Base-by-base conservation (phyloP, 75 land plant genomes). In the Azolla pinnata region DNA sequence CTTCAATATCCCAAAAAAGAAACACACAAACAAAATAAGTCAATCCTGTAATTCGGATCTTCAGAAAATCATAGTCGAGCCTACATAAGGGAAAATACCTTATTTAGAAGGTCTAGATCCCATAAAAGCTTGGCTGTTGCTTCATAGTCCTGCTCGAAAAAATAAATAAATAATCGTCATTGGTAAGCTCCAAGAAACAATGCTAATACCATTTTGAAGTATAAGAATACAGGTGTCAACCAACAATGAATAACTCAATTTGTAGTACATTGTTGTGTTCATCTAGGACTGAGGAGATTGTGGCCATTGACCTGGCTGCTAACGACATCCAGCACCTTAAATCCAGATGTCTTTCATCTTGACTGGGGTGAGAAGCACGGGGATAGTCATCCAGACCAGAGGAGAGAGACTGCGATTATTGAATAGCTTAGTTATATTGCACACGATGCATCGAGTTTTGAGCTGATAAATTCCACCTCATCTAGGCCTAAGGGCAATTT, bases 311-410 rank as follows among this genome's bases (percentile, higher is more conserved):
- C 66, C 78, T 67, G 33, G 97, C 76, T 49, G 99, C 97, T 64
- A 95, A 78, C 56, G 75, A 81, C 92, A 95, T 90, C 99, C 99
- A 95, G 35, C 99, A 95, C 57, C 97, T 81, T 20, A 95, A 75
- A 62, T 95, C 99, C 58, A 95, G 60, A 68, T 95, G 99, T 27
- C 88, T 83, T 59, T 95, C 99, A 59, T 90, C 86, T 40, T 77
- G 81, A 76, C 56, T 80, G 9, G 99, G 99, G 67, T 95, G 99
- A 29, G 99, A 95, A 58, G 99, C 97, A 44, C 99, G 91, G 53
- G 99, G 99, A 77, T 95, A 95, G 54, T 95, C 99, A 72, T 95
- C 99, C 65, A 95, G 58, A 18, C 99, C 99, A 60, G 99, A 95
- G 45, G 79, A 67, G 49, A 95, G 65, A 29, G 90, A 80, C 99